Base-by-base conservation (phyloP, 441 rosid species). In the Theobroma grandiflorum region DNA sequence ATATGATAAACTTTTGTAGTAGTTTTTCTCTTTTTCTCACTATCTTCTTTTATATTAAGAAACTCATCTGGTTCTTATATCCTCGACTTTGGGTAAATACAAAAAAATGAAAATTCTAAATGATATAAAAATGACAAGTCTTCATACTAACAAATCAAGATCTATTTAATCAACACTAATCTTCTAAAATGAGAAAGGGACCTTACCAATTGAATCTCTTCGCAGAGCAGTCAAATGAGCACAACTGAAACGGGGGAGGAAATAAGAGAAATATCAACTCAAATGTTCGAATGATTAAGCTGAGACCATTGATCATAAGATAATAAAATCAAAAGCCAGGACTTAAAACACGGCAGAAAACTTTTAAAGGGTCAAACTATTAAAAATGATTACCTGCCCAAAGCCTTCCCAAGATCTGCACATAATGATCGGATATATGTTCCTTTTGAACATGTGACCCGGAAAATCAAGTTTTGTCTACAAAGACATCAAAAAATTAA, bases 351-450 rank as follows among this genome's bases (percentile, higher is more conserved):
- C 50, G 83, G 55, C 55, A 72, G 35, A 57, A 47, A 50, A 43
- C 31, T 43, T 49, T 59, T 16, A 4, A 55, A 37, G 38, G 65
- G 76, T 72, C 38, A 43, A 74, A 81, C 64, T 15, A 72, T 78
- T 53, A 42, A 37, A 73, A 66, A 43, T 55, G 35, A 45, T 40
- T 79, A 96, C 98, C 98, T 95, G 81, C 98, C 90, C 77, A 96
- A 93, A 83, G 95, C 91, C 87, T 95, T 95, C 57, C 96, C 98
- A 74, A 97, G 82, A 89, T 97, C 99, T 72, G 98, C 93, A 87
- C 99, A 97, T 8, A 96, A 87, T 3, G 98, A 97, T 38, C 98
- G 95, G 81, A 97, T 91, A 83, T 97, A 95, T 2, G 99, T 94
- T 80, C 98, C 98, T 88, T 95, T 93, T 0, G 98, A 95, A 89